Evolutionary conservation across 2,329 filamentous ascomycete genomes (phyloP).

Genomic region (Exophiala dermatitidis): DNA sequence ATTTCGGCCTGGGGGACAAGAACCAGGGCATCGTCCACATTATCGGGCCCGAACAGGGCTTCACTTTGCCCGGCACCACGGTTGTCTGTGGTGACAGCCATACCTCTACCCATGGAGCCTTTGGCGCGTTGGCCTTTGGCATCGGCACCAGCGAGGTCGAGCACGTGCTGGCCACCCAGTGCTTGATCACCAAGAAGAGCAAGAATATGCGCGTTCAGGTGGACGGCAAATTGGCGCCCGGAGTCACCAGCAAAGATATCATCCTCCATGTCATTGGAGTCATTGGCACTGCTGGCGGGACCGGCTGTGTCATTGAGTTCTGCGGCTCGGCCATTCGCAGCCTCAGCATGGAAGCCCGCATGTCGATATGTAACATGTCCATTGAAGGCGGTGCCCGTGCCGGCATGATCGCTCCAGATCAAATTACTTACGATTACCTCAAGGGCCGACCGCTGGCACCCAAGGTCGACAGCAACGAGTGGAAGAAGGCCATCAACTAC

Average conservation of each 20-base stretch:
- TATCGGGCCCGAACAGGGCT: constrained; percentile 96
- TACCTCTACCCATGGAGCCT: constrained; percentile 95
- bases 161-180: constrained; percentile 95
- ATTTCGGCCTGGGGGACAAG: constrained; percentile 94
- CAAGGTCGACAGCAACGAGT: constrained; percentile 73
- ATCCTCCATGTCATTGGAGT: constrained; percentile 86
- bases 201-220: constrained; percentile 99
- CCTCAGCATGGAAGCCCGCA: constrained; percentile 92
- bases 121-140: constrained; percentile 88
- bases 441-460: constrained; percentile 85
- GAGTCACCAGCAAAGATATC: constrained; percentile 94
- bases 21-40: constrained; percentile 97
- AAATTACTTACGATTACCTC: constrained; percentile 90
- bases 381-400: constrained; percentile 93
- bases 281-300: constrained; percentile 93
- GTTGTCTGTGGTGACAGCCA: constrained; percentile 97
- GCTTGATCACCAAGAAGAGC: constrained; percentile 84
- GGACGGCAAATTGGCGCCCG: constrained; percentile 79
- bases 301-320: constrained; percentile 91
- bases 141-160: constrained; percentile 98
- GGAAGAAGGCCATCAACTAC: constrained; percentile 80
- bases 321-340: constrained; percentile 85
- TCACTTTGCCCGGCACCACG: constrained; percentile 93
- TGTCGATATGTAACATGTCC: constrained; percentile 99
- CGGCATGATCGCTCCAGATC: constrained; percentile 93